These are phyloP conservation scores for Talaromyces albobiverticillius DNA, from an alignment of 2,329 filamentous ascomycete genomes.

Conservation along the genomic window DNA sequence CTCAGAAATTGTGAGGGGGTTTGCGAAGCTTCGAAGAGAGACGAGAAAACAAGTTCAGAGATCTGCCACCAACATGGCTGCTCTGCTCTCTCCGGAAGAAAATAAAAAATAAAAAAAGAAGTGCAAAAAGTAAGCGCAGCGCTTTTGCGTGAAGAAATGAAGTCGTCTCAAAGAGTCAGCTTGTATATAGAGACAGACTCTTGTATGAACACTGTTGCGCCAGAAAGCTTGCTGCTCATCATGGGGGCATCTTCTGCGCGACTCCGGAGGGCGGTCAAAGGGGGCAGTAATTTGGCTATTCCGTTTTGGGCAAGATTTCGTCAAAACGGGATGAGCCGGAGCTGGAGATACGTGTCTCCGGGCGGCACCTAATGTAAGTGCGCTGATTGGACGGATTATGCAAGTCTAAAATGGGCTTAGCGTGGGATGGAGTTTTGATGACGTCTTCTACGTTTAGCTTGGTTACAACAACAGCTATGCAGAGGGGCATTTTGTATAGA, in stretches of 20 bases:
- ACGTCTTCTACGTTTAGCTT: slow-evolving; percentile 8
- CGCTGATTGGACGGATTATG: slow-evolving; percentile 6
- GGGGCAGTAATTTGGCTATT: slow-evolving; percentile 3
- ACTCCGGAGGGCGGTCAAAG: slow-evolving; percentile 12
- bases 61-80: slow-evolving; percentile 29
- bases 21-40: not conserved
- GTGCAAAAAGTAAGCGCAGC: not conserved
- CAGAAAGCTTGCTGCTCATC: not conserved
- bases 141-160: not conserved
- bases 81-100: slow-evolving; percentile 15
- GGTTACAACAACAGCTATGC: too few relatives aligned
- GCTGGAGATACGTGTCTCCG: slow-evolving; percentile 2
- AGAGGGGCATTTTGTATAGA: too few relatives aligned
- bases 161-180: not conserved
- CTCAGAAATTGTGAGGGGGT: not conserved
- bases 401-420: not conserved
- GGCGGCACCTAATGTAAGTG: not conserved
- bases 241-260: slow-evolving; percentile 11
- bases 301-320: slow-evolving; percentile 1
- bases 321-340: not conserved
- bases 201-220: too few relatives aligned
- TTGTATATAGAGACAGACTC: not conserved
- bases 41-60: slow-evolving; percentile 13
- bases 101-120: not conserved
- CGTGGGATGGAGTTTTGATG: not conserved